Evolutionary conservation across 495 filamentous ascomycete species (phyloP).

Genomic region (Daldinia grandis): DNA sequence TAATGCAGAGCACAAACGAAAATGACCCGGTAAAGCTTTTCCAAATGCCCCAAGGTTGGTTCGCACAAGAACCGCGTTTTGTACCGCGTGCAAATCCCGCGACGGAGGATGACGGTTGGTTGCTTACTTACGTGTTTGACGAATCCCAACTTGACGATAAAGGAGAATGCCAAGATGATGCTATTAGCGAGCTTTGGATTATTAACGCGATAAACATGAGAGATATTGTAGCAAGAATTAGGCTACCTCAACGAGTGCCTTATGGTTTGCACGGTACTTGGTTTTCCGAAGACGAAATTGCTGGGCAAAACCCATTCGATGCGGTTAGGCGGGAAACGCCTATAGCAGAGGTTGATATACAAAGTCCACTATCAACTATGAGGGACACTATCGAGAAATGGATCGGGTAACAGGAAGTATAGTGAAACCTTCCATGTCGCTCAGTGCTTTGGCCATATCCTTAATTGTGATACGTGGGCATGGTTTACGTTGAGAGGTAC

Average conservation of each 20-base stretch:
- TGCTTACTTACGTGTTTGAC: slow-evolving; percentile 68
- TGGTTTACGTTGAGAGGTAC: background rate
- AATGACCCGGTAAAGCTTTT: slow-evolving; percentile 67
- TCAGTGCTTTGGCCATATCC: background rate
- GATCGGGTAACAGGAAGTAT: slow-evolving; percentile 28
- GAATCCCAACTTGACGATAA: slow-evolving; percentile 58
- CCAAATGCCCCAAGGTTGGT: slow-evolving; percentile 63
- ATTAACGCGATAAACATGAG: slow-evolving; percentile 67
- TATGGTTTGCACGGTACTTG: slow-evolving; percentile 73
- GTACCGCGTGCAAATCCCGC: slow-evolving; percentile 57
- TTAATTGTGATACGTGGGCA: background rate
- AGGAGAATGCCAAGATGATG: slow-evolving; percentile 51
- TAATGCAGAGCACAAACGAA: slow-evolving; percentile 52
- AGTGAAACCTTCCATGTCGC: background rate
- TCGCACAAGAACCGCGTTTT: slow-evolving; percentile 71
- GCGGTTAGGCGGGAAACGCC: slow-evolving; percentile 29
- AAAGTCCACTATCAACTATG: slow-evolving; percentile 27
- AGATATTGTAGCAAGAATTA: slow-evolving; percentile 61
- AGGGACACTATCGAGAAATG: slow-evolving; percentile 32
- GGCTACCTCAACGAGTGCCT: slow-evolving; percentile 69
- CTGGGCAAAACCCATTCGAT: slow-evolving; percentile 46
- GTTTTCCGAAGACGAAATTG: slow-evolving; percentile 66
- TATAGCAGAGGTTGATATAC: slow-evolving; percentile 22
- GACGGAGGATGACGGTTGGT: slow-evolving; percentile 64
- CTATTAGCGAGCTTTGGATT: slow-evolving; percentile 70